phyloP scores from a whole-genome alignment of 1,284 basidiomycete genomes.

The Pascua guehoae region DNA sequence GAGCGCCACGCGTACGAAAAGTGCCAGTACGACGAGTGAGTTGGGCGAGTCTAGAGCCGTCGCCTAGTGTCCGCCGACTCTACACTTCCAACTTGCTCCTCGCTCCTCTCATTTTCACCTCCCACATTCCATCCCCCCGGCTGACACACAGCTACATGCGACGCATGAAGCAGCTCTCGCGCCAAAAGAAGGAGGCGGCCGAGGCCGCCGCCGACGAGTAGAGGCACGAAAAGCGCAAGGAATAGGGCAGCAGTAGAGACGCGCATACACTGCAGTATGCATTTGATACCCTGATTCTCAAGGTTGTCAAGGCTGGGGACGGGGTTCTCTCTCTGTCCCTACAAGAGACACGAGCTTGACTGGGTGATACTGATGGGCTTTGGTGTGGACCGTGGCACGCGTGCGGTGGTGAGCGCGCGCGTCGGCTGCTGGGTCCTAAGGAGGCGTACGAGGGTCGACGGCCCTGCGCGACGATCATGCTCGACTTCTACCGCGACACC shows the following conservation, averaged over 20 bases:
- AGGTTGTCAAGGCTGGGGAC: no score
- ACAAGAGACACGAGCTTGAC: no score
- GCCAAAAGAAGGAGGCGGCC: constrained; percentile 64
- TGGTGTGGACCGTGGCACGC: no score
- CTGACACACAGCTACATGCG: constrained; percentile 63
- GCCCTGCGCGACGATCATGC: constrained; percentile 34
- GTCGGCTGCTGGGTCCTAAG: constrained; percentile 65
- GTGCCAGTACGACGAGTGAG: constrained; percentile 87
- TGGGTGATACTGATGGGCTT: not conserved
- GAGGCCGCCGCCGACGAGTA: constrained; percentile 54
- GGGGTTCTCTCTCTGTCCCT: no score
- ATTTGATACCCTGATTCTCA: constrained; percentile 14
- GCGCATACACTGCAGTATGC: constrained; percentile 4
- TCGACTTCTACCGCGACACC: constrained; percentile 40
- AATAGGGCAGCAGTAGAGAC: not conserved
- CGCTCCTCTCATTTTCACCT: not conserved
- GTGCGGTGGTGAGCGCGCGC: constrained; percentile 71
- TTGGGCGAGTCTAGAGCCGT: constrained; percentile 22
- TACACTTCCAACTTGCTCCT: not conserved
- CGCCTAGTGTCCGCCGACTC: no score
- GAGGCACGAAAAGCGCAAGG: constrained; percentile 3
- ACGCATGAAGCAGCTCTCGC: constrained; percentile 73
- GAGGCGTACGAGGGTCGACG: constrained; percentile 23
- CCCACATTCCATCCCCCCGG: not conserved
- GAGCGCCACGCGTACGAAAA: constrained; percentile 57